Percentiles rank a stretch among this genome's conserved stretches.
Conservation (phyloP, 2,329 filamentous ascomycete species). For the Diaporthe amygdali region DNA sequence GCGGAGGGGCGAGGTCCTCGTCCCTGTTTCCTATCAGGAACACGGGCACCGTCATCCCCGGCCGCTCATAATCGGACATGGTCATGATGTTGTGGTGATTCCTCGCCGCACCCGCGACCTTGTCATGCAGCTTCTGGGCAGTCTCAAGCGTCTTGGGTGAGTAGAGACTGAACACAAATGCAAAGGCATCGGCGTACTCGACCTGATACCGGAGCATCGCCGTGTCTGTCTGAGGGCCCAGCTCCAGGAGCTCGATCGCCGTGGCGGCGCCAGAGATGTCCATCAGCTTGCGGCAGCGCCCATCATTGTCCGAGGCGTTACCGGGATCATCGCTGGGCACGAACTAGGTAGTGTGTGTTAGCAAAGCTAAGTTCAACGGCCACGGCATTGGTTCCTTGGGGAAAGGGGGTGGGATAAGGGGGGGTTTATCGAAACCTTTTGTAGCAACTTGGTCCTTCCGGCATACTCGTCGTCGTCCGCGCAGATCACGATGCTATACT, state of each 20-base stretch:
- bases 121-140: slow-evolving; percentile 23
- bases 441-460: slow-evolving; percentile 22
- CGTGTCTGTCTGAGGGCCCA: slow-evolving; percentile 24
- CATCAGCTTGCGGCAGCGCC: slow-evolving; percentile 25
- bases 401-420: background rate
- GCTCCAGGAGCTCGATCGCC: slow-evolving; percentile 24
- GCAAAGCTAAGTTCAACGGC: background rate
- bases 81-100: slow-evolving; percentile 27
- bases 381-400: background rate
- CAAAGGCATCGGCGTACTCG: slow-evolving; percentile 27
- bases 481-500: slow-evolving; percentile 26
- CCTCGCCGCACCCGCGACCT: slow-evolving; percentile 21
- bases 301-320: slow-evolving; percentile 17
- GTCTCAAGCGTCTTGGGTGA: slow-evolving; percentile 24
- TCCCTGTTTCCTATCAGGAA: slow-evolving; percentile 26
- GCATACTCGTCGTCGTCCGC: slow-evolving; percentile 27
- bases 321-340: slow-evolving; percentile 21
- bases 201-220: slow-evolving; percentile 27
- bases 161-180: slow-evolving; percentile 27
- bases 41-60: slow-evolving; percentile 23
- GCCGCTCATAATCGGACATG: slow-evolving; percentile 25
- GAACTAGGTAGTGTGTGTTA: slow-evolving; percentile 16
- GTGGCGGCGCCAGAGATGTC: slow-evolving; percentile 24
- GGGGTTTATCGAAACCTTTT: slow-evolving; percentile 22
- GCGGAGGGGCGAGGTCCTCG: slow-evolving; percentile 24